Evolutionary conservation across 495 filamentous ascomycete species (phyloP).

Genomic region (Penicillium antarcticum): DNA sequence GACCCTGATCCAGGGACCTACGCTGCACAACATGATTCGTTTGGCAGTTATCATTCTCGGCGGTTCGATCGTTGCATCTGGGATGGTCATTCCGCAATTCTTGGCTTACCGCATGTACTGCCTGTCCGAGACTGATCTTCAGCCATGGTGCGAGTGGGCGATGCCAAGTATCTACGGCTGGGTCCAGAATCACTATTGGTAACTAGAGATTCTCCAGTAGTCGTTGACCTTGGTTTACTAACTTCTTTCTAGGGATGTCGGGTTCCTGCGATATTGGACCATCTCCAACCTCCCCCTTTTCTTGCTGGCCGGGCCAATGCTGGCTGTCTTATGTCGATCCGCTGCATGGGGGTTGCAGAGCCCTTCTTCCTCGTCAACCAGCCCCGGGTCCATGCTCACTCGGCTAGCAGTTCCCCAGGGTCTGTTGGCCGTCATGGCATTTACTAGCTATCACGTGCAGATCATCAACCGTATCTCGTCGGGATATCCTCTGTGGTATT

Average conservation of each 20-base stretch:
- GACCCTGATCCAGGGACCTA: conserved; percentile 28
- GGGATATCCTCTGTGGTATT: conserved; percentile 87
- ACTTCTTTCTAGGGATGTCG: conserved; percentile 63
- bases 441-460: conserved; percentile 85
- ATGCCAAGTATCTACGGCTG: conserved; percentile 87
- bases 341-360: conserved; percentile 46
- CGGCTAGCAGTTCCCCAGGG: conserved; percentile 66
- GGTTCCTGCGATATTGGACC: conserved; percentile 89
- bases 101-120: conserved; percentile 77
- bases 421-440: conserved; percentile 63
- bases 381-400: conserved; percentile 49
- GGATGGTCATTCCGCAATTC: conserved; percentile 68
- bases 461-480: conserved; percentile 88
- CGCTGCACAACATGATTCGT: conserved; percentile 32
- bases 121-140: conserved; percentile 24
- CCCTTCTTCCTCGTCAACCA: conserved; percentile 18
- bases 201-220: conserved; percentile 22
- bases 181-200: conserved; percentile 91
- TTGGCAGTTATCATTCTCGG: conserved; percentile 56
- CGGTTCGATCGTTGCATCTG: conserved; percentile 62
- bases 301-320: conserved; percentile 74
- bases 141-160: conserved; percentile 70
- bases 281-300: conserved; percentile 84
- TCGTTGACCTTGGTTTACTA: neutral
- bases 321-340: conserved; percentile 64